Conservation (phyloP, 1,139 yeast genomes). For the Trichomonascaceae sp. region DNA sequence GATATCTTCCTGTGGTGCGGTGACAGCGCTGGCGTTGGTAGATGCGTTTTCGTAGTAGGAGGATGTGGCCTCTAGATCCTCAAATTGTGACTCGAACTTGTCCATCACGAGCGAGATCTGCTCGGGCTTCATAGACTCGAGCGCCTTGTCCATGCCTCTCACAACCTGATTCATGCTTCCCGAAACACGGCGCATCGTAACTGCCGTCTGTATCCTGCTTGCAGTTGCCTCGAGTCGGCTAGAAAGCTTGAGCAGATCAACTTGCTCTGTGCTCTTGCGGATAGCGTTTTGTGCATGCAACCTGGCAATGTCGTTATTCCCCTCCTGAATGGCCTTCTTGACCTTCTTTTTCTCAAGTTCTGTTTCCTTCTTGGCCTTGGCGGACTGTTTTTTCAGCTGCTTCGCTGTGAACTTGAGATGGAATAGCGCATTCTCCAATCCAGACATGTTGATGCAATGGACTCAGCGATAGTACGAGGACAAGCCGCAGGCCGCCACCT, state of each 20-base stretch:
- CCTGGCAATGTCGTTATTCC: constrained; percentile 86
- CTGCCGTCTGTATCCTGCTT: constrained; percentile 91
- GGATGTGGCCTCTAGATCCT: constrained; percentile 87
- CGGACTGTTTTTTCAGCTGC: constrained; percentile 80
- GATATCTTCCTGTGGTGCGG: constrained; percentile 92
- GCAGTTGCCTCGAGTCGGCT: constrained; percentile 95
- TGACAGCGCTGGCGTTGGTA: constrained; percentile 72
- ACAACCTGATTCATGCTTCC: constrained; percentile 91
- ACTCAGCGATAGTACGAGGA: too few species aligned
- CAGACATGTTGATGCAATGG: constrained; percentile 29
- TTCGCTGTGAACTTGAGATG: constrained; percentile 67
- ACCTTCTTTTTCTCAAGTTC: constrained; percentile 75
- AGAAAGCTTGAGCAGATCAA: constrained; percentile 69
- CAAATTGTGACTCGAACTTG: constrained; percentile 90
- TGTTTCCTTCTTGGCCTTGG: constrained; percentile 84
- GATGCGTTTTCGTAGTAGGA: constrained; percentile 89
- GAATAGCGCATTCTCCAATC: constrained; percentile 26
- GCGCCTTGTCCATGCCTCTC: constrained; percentile 90
- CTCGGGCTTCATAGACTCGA: constrained; percentile 92
- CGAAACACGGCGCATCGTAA: constrained; percentile 88
- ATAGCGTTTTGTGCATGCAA: constrained; percentile 94
- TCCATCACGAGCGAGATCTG: constrained; percentile 88
- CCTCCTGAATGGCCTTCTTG: constrained; percentile 73
- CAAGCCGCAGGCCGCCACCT: too few species aligned
- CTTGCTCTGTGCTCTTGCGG: constrained; percentile 76